Evolutionary conservation across 75 land plant species (phyloP), one percentile per base, ranked within the genome.

Genomic region (Sequoia sempervirens): DNA sequence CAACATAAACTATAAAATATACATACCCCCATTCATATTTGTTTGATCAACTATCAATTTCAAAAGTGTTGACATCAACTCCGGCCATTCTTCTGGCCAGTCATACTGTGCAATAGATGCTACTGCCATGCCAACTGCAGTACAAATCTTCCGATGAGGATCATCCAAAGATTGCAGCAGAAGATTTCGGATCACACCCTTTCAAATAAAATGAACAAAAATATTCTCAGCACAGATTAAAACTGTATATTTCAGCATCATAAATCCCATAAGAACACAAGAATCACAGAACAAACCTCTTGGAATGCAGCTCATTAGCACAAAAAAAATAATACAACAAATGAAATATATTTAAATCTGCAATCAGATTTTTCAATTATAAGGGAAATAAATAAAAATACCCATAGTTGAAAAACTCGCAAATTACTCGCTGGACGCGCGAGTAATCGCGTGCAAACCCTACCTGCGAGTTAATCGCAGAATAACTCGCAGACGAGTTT

Each of bases 31-130:
- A 87, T 90, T 88, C 72, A 89, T 84, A 80, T 93, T 92, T 72
- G 75, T 87, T 83, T 89, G 92, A 54, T 98, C 92, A 85, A 75
- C 89, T 47, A 98, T 87, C 68, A 91, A 87, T 75, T 86, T 87
- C 80, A 96, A 85, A 18, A 98, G 90, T 73, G 84, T 84, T 28
- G 92, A 93, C 89, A 98, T 83, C 46, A 98, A 82, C 34, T 94
- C 93, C 61, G 99, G 96, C 98, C 99, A 98, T 52, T 94, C 93
- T 72, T 93, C 96, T 75, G 99, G 98, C 98, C 98, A 96, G 83
- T 98, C 99, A 88, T 90, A 93, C 10, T 83, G 87, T 75, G 98
- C 99, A 88, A 98, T 94, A 1, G 92, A 93, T 47, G 94, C 93
- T 46, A 98, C 88, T 82, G 94, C 99, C 97, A 98, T 94, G 81